Evolutionary conservation across 345 rosid genomes (phyloP).

Genomic region (Salix udensis): DNA sequence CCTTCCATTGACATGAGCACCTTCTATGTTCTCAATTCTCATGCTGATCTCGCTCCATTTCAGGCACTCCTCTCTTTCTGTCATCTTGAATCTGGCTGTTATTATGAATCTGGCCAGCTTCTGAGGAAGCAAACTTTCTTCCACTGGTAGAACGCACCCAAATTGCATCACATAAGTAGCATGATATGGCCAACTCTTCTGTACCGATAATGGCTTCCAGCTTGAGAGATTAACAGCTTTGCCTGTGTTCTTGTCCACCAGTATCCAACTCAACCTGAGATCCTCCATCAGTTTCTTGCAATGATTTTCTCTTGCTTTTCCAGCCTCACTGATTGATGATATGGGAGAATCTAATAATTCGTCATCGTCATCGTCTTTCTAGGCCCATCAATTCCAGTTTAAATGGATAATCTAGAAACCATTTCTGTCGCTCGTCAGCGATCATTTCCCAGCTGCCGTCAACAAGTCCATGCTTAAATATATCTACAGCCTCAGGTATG

Average conservation of each 20-base stretch:
- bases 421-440: neutral
- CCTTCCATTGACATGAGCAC: constrained; percentile 10
- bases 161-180: constrained; percentile 20
- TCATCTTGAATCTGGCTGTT: constrained; percentile 20
- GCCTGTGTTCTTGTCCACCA: constrained; percentile 36
- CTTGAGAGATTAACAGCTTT: constrained; percentile 32
- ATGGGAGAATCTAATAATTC: neutral
- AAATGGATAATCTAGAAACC: constrained; percentile 25
- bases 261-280: constrained; percentile 35
- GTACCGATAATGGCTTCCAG: constrained; percentile 29
- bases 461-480: neutral
- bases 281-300: constrained; percentile 11
- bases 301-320: neutral
- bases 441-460: neutral
- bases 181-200: constrained; percentile 20
- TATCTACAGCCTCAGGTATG: constrained; percentile 14
- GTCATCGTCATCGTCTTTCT: neutral
- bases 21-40: constrained; percentile 30
- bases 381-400: constrained; percentile 11
- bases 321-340: neutral
- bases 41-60: constrained; percentile 23
- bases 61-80: neutral
- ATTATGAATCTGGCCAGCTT: constrained; percentile 24
- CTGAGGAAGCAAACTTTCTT: constrained; percentile 10
- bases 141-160: constrained; percentile 32